These are phyloP conservation scores for Pseudogymnoascus sp. DNA, from an alignment of 2,329 filamentous ascomycete species.

Conservation along the genomic window DNA sequence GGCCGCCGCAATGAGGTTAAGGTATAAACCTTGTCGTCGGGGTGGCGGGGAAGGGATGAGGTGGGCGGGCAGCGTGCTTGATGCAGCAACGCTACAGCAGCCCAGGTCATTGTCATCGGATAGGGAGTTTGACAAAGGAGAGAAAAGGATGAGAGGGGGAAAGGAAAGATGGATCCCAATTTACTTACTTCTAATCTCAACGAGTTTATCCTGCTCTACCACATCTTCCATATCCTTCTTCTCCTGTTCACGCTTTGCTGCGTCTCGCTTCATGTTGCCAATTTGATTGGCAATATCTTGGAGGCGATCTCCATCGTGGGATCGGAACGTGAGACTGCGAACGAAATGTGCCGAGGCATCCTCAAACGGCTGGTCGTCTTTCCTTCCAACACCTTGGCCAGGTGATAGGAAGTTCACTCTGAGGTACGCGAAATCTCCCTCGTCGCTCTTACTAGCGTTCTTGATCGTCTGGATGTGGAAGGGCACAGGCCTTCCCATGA, in stretches of 20 bases:
- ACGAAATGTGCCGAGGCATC: slow-evolving; percentile 94
- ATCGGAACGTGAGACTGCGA: slow-evolving; percentile 88
- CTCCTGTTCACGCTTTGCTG: slow-evolving; percentile 86
- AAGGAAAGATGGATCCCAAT: no score
- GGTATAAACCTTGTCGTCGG: no score
- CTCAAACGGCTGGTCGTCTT: slow-evolving; percentile 96
- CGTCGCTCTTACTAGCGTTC: slow-evolving; percentile 95
- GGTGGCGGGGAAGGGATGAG: no score
- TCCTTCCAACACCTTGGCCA: slow-evolving; percentile 91
- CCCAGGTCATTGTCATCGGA: no score
- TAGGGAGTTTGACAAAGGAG: no score
- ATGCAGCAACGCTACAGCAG: no score
- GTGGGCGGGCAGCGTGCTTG: no score
- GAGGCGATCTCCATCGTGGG: slow-evolving; percentile 79
- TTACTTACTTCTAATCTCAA: slow-evolving; percentile 78
- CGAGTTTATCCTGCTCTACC: slow-evolving; percentile 93
- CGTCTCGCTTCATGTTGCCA: slow-evolving; percentile 89
- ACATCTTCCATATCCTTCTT: slow-evolving; percentile 99
- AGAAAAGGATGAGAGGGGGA: no score
- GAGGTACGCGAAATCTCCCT: slow-evolving; percentile 86
- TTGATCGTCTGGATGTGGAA: slow-evolving; percentile 99
- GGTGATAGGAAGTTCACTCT: slow-evolving; percentile 97
- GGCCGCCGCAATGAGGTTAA: no score
- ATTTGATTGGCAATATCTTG: slow-evolving; percentile 88
- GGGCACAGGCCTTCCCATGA: slow-evolving; percentile 94